phyloP scores from a whole-genome alignment of 2,329 filamentous ascomycete species.

The Cercospora sp. region DNA sequence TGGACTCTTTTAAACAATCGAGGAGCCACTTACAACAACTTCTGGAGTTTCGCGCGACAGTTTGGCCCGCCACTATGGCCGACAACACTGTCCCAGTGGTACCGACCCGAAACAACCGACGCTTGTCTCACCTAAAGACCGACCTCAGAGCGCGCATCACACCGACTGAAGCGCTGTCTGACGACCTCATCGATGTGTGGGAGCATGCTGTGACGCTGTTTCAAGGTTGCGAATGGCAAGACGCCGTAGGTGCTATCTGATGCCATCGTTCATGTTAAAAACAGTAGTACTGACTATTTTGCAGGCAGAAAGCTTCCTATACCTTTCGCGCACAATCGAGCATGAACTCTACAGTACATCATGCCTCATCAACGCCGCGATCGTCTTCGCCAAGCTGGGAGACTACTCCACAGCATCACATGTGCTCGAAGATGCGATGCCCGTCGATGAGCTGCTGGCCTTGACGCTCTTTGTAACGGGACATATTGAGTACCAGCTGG shows the following conservation, averaged over 20 bases:
- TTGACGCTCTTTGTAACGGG: constrained; percentile 37
- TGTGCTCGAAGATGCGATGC: constrained; percentile 31
- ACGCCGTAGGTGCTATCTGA: constrained; percentile 23
- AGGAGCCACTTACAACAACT: background rate
- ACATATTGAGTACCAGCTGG: constrained; percentile 33
- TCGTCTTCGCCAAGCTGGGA: constrained; percentile 37
- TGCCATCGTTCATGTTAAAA: too few species aligned
- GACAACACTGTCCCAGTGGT: constrained; percentile 3
- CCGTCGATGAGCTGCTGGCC: constrained; percentile 21
- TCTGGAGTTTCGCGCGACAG: constrained; percentile 6
- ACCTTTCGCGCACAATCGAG: constrained; percentile 27
- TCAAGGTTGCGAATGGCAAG: constrained; percentile 38
- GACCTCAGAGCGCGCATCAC: background rate
- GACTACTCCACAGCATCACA: constrained; percentile 32
- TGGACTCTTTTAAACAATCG: constrained; percentile 5
- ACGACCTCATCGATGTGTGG: constrained; percentile 37
- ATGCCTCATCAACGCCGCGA: constrained; percentile 35
- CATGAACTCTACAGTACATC: constrained; percentile 22
- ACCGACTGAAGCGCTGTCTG: constrained; percentile 8
- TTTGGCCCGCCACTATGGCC: constrained; percentile 2
- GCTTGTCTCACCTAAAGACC: constrained; percentile 9
- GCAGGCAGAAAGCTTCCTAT: constrained; percentile 29
- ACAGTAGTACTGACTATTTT: background rate
- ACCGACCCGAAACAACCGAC: constrained; percentile 2
- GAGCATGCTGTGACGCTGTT: constrained; percentile 39